Base-by-base conservation (phyloP, 176 grass and related monocot genomes). In the Phragmites australis region DNA sequence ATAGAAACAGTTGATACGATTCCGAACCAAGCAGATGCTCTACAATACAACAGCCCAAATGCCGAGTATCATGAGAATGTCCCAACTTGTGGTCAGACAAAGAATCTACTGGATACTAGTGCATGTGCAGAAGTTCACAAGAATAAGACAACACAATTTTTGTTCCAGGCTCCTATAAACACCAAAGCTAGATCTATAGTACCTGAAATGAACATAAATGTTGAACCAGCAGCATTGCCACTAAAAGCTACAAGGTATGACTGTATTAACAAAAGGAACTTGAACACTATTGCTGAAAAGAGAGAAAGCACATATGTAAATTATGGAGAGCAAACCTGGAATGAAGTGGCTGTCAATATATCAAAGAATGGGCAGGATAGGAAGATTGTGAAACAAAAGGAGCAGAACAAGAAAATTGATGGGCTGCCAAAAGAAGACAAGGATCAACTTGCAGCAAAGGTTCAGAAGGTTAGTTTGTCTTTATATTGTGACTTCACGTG, bases 381-480 rank as follows among this genome's bases (percentile, higher is more conserved):
- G 77, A 84, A 52, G 51, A 53, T 75, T 62, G 40, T 37, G 61
- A 89, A 91, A 68, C 78, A 87, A 85, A 89, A 57, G 52, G 76
- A 55, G 18, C 91, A 87, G 74, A 68, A 23, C 58, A 90, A 83
- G 50, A 85, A 79, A 77, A 77, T 68, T 65, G 50, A 75, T 67
- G 77, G 71, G 54, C 53, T 63, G 46, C 77, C 70, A 6, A 92
- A 89, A 90, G 85, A 87, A 83, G 77, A 70, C 68, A 89, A 90
- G 52, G 34, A 65, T 53, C 37, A 72, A 74, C 5, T 68, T 79
- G 75, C 51, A 65, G 76, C 68, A 72, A 87, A 83, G 77, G 26
- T 47, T 78, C 53, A 83, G 47, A 94, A 94, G 79, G 96, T 98
- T 72, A 91, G 81, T 74, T 77, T 65, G 8, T 76, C 51, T 6